Conservation (phyloP, 495 filamentous ascomycete genomes). For the Lasiosphaeris hirsuta region DNA sequence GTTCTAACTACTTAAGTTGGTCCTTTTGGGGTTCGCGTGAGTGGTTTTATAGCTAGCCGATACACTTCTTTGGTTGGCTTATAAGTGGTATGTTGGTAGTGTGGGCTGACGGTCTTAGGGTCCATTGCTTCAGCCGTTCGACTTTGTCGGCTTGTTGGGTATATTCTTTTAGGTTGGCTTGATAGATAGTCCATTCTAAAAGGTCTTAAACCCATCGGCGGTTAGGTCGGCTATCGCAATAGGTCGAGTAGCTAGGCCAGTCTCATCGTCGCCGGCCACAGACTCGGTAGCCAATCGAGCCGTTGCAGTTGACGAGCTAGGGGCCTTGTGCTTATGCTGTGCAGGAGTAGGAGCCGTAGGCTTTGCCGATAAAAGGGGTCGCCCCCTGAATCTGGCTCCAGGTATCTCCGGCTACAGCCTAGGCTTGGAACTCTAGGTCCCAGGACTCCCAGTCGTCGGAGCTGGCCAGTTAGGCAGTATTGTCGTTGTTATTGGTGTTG, state of each 20-base stretch:
- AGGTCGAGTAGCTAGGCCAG: too few relatives aligned
- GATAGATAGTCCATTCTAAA: too few relatives aligned
- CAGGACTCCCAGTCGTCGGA: constrained; percentile 7
- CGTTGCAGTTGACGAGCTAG: too few relatives aligned
- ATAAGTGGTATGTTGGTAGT: background rate
- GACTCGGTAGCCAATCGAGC: too few relatives aligned
- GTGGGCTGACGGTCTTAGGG: background rate
- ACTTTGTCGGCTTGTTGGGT: too few relatives aligned
- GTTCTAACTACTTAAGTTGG: constrained; percentile 1
- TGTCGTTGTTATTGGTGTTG: too few relatives aligned
- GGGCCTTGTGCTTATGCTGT: too few relatives aligned
- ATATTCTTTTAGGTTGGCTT: too few relatives aligned
- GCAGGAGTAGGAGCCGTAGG: too few relatives aligned
- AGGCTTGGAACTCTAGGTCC: constrained; percentile 10
- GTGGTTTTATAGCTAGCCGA: background rate
- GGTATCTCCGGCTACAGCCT: constrained; percentile 5
- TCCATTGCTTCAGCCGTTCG: constrained; percentile 3
- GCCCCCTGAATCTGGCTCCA: constrained; percentile 6
- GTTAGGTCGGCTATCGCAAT: too few relatives aligned
- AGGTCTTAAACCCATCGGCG: too few relatives aligned
- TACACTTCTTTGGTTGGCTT: background rate
- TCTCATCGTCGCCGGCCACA: too few relatives aligned
- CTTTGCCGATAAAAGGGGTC: constrained; percentile 6
- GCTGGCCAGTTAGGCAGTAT: background rate
- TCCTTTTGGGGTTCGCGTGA: background rate